Evolutionary conservation across 2,329 filamentous ascomycete species (phyloP).

Genomic region (Diaporthe sp.): DNA sequence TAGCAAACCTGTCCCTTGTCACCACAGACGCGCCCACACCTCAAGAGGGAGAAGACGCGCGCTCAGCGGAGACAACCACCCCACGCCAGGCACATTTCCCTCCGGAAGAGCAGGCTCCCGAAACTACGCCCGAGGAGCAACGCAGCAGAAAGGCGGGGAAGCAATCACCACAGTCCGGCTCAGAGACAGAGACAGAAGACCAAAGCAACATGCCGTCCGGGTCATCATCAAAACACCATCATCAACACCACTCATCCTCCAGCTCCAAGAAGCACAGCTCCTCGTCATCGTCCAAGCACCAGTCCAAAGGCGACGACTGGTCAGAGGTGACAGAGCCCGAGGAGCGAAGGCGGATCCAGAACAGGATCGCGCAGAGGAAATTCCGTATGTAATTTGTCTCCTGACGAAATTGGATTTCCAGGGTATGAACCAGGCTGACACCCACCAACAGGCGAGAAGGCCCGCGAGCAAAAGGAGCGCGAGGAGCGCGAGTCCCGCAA

Average conservation of each 20-base stretch:
- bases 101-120: not conserved
- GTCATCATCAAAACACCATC: slow-evolving; percentile 41
- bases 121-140: not conserved
- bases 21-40: not conserved
- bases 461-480: slow-evolving; percentile 75
- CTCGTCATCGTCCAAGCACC: slow-evolving; percentile 50
- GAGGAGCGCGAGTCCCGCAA: slow-evolving; percentile 74
- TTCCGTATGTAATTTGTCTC: slow-evolving; percentile 69
- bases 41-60: slow-evolving; percentile 14
- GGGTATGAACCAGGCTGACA: not conserved
- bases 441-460: slow-evolving; percentile 73
- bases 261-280: slow-evolving; percentile 52
- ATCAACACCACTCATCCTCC: slow-evolving; percentile 43
- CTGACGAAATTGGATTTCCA: not conserved
- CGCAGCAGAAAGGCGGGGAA: not conserved
- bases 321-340: slow-evolving; percentile 76
- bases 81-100: slow-evolving; percentile 29
- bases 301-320: slow-evolving; percentile 73
- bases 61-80: slow-evolving; percentile 26
- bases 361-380: slow-evolving; percentile 80
- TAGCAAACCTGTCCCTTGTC: slow-evolving; percentile 26
- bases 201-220: slow-evolving; percentile 49
- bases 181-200: slow-evolving; percentile 46
- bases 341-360: slow-evolving; percentile 80
- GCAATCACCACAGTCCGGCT: slow-evolving; percentile 43